phyloP scores from a whole-genome alignment of 768 basidiomycete species.

The Mycena capillaripes region DNA sequence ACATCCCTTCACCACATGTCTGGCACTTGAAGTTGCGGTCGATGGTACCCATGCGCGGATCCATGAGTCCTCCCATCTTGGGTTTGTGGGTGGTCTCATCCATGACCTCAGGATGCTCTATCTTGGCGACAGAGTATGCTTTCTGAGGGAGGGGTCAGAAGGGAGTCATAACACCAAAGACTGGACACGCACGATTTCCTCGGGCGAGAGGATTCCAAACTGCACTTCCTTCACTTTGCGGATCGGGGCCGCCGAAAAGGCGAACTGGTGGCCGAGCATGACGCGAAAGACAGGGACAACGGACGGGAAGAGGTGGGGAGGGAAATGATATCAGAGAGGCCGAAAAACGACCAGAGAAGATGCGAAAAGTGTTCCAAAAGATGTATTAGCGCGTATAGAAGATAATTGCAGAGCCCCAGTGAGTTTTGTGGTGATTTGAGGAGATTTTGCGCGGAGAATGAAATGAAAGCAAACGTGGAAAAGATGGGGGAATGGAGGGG shows the following conservation, averaged over 20 bases:
- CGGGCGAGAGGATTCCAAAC: slow-evolving; percentile 98
- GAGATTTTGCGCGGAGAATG: slow-evolving; percentile 24
- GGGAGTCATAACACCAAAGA: slow-evolving; percentile 34
- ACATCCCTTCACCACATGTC: slow-evolving; percentile 99
- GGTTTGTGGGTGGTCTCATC: slow-evolving; percentile 93
- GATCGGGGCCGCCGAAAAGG: slow-evolving; percentile 93
- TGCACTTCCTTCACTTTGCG: slow-evolving; percentile 98
- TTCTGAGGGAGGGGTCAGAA: slow-evolving; percentile 69
- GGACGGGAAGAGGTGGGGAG: slow-evolving; percentile 21
- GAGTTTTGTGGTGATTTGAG: slow-evolving; percentile 36
- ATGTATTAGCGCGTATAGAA: slow-evolving; percentile 34
- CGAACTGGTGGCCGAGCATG: slow-evolving; percentile 93
- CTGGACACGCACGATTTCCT: slow-evolving; percentile 88
- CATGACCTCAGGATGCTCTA: slow-evolving; percentile 99
- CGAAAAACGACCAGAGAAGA: slow-evolving; percentile 30
- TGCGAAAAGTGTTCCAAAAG: slow-evolving; percentile 27
- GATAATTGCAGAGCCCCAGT: slow-evolving; percentile 23
- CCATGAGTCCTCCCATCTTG: slow-evolving; percentile 95
- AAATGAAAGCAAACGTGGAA: slow-evolving; percentile 22
- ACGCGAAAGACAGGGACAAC: slow-evolving; percentile 37
- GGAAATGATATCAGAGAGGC: slow-evolving; percentile 28
- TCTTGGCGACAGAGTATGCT: slow-evolving; percentile 98
- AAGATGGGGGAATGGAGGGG: slow-evolving; percentile 12
- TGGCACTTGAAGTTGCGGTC: slow-evolving; percentile 99
- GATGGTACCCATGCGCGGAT: slow-evolving; percentile 98